Percentiles rank a stretch among this genome's conserved stretches.
Evolutionary conservation across 1,139 yeast genomes (phyloP).

Genomic region (Torulaspora globosa): DNA sequence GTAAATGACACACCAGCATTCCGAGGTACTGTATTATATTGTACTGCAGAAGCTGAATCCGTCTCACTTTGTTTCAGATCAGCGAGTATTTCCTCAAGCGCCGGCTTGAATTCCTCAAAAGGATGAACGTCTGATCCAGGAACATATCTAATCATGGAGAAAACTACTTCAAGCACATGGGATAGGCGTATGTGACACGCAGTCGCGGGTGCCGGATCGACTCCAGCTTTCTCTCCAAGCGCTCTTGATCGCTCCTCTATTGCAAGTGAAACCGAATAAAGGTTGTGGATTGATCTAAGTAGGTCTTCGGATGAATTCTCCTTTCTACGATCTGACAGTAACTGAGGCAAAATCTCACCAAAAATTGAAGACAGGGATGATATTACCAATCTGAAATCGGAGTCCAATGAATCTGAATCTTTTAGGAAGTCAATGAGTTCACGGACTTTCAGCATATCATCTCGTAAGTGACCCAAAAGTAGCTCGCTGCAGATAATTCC

Average conservation of each 20-base stretch:
- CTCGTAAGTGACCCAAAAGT: neutral
- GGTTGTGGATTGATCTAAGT: neutral
- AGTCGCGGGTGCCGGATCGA: neutral
- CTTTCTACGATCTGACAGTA: constrained; percentile 5
- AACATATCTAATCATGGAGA: neutral
- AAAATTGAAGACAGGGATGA: neutral
- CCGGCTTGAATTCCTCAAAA: neutral
- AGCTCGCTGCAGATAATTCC: neutral
- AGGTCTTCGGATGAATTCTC: neutral
- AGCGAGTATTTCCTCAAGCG: neutral
- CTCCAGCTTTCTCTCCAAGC: neutral
- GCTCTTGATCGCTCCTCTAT: neutral
- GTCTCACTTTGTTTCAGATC: neutral
- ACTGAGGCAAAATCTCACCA: constrained; percentile 5
- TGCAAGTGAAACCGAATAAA: constrained; percentile 5
- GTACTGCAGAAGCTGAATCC: neutral
- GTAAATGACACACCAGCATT: neutral
- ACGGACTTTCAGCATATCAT: neutral
- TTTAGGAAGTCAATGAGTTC: neutral
- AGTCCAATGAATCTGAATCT: neutral
- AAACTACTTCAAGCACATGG: neutral
- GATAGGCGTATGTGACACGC: constrained; percentile 2
- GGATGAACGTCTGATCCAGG: neutral
- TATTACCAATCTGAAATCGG: constrained; percentile 1
- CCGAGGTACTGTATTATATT: neutral